Base-by-base conservation (phyloP, 352 stramenopile species). In the Pythium brassicae region DNA sequence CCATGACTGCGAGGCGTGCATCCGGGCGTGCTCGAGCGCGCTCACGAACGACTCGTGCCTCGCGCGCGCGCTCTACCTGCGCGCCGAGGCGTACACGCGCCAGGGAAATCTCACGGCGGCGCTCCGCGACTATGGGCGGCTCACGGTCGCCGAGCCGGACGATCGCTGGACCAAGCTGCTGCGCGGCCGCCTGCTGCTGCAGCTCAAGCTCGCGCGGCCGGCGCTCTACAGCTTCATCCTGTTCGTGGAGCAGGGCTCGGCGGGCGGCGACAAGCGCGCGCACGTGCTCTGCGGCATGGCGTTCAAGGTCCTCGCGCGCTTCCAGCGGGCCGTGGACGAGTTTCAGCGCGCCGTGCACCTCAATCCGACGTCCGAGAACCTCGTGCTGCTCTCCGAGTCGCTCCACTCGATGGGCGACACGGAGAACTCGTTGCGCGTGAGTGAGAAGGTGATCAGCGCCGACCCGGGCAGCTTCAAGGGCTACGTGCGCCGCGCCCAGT, bases 391-490 rank as follows among this genome's bases (percentile, higher is more conserved):
- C 1, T 92, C 82, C 9, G 82, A 92, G 60, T 87, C 82, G 23
- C 57, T 92, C 2, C 82, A 92, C 54, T 90, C 82, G 12, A 72
- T 90, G 52, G 82, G 82, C 19, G 82, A 92, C 57, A 92, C 82
- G 20, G 79, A 87, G 53, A 89, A 88, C 57, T 87, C 82, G 53
- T 53, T 90, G 51, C 71, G 78, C 14, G 71, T 88, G 49, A 92
- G 81, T 49, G 78, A 92, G 10, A 75, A 78, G 35, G 79, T 88
- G 32, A 86, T 92, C 51, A 72, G 47, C 37, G 55, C 72, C 5
- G 82, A 90, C 49, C 82, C 82, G 0, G 68, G 58, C 19, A 79
- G 77, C 57, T 84, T 72, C 59, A 76, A 74, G 29, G 81, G 78
- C 39, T 89, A 92, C 42, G 69, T 81, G 39, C 77, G 79, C 6